Evolutionary conservation across 352 stramenopile genomes (phyloP).

Genomic region (Phytophthora crassamura): DNA sequence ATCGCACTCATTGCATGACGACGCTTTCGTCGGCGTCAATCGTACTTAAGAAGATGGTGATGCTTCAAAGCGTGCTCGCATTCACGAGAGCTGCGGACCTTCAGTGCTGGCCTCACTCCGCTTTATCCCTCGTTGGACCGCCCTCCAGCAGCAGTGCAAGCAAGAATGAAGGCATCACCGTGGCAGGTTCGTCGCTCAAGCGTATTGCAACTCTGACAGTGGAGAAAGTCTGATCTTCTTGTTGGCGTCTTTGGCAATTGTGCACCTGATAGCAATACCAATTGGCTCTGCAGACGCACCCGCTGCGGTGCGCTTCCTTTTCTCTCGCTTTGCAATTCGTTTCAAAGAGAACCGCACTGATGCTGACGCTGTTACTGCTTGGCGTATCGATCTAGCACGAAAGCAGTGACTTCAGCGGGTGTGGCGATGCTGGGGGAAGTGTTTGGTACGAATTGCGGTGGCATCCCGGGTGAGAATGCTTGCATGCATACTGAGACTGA

Average conservation of each 20-base stretch:
- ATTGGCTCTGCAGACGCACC: constrained; percentile 55
- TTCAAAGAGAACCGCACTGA: too few relatives aligned
- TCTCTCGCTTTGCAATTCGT: too few relatives aligned
- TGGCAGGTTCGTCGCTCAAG: constrained; percentile 39
- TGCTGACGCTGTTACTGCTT: not conserved
- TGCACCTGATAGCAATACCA: constrained; percentile 60
- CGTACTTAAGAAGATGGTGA: constrained; percentile 13
- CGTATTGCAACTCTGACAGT: not conserved
- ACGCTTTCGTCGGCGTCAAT: too few relatives aligned
- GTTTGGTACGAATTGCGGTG: constrained; percentile 43
- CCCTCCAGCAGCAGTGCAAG: not conserved
- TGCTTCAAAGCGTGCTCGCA: constrained; percentile 18
- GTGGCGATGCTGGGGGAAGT: constrained; percentile 75
- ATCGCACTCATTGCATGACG: not conserved
- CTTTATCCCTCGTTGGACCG: constrained; percentile 3
- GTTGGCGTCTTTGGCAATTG: not conserved
- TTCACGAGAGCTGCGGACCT: constrained; percentile 10
- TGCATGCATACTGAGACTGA: not conserved
- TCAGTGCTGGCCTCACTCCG: constrained; percentile 12
- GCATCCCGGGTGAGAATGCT: not conserved
- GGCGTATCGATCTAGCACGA: constrained; percentile 50
- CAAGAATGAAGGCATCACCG: constrained; percentile 32
- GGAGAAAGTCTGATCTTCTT: not conserved
- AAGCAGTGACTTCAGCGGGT: constrained; percentile 64
- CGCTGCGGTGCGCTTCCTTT: constrained; percentile 45